These are phyloP conservation scores for Pseudovirgaria hyperparasitica DNA, from an alignment of 2,329 filamentous ascomycete species.

Conservation along the genomic window DNA sequence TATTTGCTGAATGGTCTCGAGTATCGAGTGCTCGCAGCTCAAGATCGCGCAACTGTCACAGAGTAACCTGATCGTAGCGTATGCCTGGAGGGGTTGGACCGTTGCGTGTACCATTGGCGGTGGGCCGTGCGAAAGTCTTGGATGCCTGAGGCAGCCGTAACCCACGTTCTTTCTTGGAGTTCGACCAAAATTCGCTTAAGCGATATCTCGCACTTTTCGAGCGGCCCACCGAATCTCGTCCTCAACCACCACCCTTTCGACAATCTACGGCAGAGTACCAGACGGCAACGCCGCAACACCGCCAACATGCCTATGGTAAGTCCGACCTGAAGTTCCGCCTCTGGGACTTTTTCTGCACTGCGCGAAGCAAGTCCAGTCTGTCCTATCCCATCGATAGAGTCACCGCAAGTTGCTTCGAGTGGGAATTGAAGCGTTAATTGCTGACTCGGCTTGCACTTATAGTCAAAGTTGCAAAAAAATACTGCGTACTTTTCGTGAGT, in stretches of 20 bases:
- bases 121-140: too few species aligned
- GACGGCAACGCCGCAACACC: too few species aligned
- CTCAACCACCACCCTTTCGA: slow-evolving; percentile 1
- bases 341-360: slow-evolving; percentile 9
- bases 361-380: slow-evolving; percentile 14
- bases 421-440: slow-evolving; percentile 97
- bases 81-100: too few species aligned
- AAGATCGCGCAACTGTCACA: too few species aligned
- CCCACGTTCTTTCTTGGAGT: too few species aligned
- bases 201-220: neutral
- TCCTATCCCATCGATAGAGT: slow-evolving; percentile 15
- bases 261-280: slow-evolving; percentile 1
- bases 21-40: slow-evolving; percentile 6
- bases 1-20: too few species aligned
- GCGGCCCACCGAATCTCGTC: slow-evolving; percentile 1
- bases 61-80: too few species aligned
- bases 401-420: slow-evolving; percentile 87
- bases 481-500: slow-evolving; percentile 96
- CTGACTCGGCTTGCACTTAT: slow-evolving; percentile 68
- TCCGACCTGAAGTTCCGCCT: slow-evolving; percentile 13
- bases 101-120: too few species aligned
- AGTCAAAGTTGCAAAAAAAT: slow-evolving; percentile 96
- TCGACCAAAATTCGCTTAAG: slow-evolving; percentile 1
- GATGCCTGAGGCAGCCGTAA: neutral
- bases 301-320: slow-evolving; percentile 37